Conservation (phyloP, 2,329 filamentous ascomycete genomes). For the Hansfordia pulvinata region DNA sequence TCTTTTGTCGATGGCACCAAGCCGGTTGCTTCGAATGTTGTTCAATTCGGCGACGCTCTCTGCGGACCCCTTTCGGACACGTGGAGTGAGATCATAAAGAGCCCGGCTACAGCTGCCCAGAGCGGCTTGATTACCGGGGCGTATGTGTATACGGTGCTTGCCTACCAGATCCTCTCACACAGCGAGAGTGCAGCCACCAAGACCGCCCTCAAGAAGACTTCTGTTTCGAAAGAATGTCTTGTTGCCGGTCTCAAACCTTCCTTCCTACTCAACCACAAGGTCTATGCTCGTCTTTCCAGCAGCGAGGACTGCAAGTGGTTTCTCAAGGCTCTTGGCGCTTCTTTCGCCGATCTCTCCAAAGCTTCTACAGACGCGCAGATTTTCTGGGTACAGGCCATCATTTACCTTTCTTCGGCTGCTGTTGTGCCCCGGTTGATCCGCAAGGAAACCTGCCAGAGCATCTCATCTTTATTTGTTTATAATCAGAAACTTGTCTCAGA, state of each 20-base stretch:
- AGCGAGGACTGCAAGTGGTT: conserved; percentile 74
- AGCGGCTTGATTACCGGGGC: conserved; percentile 70
- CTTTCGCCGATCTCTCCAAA: conserved; percentile 40
- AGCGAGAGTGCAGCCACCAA: conserved; percentile 36
- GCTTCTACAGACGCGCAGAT: conserved; percentile 36
- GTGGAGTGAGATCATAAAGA: conserved; percentile 66
- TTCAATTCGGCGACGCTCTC: conserved; percentile 37
- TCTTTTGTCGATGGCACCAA: conserved; percentile 29
- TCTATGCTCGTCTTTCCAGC: conserved; percentile 66
- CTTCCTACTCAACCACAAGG: conserved; percentile 69
- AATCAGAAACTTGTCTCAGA: conserved; percentile 43
- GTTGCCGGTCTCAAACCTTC: conserved; percentile 68
- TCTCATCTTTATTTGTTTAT: conserved; percentile 52
- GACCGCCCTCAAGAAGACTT: conserved; percentile 41
- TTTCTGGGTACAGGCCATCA: conserved; percentile 73
- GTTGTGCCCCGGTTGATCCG: conserved; percentile 47
- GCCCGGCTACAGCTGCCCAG: conserved; percentile 67
- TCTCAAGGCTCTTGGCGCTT: conserved; percentile 51
- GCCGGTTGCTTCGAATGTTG: conserved; percentile 30
- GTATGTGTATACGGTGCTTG: conserved; percentile 58
- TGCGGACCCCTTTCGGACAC: conserved; percentile 47
- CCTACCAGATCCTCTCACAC: conserved; percentile 37
- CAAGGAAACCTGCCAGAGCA: conserved; percentile 42
- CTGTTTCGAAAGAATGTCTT: conserved; percentile 52
- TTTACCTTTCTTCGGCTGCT: conserved; percentile 61